Percentiles rank a stretch among this genome's conserved stretches.
phyloP scores from a whole-genome alignment of 164 flowering plant genomes.

The Vitis vinifera region DNA sequence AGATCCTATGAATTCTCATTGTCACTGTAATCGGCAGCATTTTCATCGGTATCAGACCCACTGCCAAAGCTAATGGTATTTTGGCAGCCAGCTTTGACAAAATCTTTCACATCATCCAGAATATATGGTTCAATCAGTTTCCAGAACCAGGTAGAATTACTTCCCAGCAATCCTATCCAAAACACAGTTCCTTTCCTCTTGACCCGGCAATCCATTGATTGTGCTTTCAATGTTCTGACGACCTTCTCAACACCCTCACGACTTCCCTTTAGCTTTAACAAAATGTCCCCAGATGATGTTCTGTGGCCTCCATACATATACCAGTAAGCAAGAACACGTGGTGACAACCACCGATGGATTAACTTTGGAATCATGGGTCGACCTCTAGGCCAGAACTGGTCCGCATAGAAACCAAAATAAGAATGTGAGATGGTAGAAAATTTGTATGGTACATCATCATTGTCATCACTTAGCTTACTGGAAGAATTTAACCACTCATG shows the following conservation, averaged over 20 bases:
- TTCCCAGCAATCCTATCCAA: slow-evolving; percentile 86
- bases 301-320: slow-evolving; percentile 87
- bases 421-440: slow-evolving; percentile 61
- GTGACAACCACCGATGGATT: slow-evolving; percentile 90
- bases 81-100: slow-evolving; percentile 30
- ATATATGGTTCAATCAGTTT: slow-evolving; percentile 72
- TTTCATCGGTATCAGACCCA: slow-evolving; percentile 45
- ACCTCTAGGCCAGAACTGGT: slow-evolving; percentile 75
- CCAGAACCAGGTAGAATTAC: slow-evolving; percentile 69
- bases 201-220: slow-evolving; percentile 68
- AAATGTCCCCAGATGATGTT: slow-evolving; percentile 71
- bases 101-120: slow-evolving; percentile 50
- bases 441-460: slow-evolving; percentile 49
- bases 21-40: slow-evolving; percentile 23
- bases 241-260: slow-evolving; percentile 60
- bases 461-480: slow-evolving; percentile 25
- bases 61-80: slow-evolving; percentile 32
- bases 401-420: slow-evolving; percentile 78
- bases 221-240: slow-evolving; percentile 52
- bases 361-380: slow-evolving; percentile 64
- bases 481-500: slow-evolving; percentile 73
- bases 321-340: slow-evolving; percentile 92
- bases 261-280: slow-evolving; percentile 69
- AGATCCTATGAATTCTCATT: slow-evolving; percentile 2
- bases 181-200: slow-evolving; percentile 68